Conservation (phyloP, 306 rosid species). For the Gillenia trifoliata region DNA sequence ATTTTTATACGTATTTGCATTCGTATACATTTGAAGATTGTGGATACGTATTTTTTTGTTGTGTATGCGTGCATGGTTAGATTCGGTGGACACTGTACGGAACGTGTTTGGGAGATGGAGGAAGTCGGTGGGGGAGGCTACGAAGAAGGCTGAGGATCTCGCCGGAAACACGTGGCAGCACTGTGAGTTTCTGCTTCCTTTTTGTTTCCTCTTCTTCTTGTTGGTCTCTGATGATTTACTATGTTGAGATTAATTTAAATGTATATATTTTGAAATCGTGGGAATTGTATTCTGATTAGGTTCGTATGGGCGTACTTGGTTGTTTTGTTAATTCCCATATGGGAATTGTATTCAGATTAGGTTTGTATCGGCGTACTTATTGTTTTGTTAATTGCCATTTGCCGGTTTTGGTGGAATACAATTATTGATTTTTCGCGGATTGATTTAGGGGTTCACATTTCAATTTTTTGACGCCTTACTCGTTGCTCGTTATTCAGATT, state of each 20-base stretch:
- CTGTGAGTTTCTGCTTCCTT: constrained; percentile 35
- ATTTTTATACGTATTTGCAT: neutral
- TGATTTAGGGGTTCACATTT: neutral
- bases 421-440: neutral
- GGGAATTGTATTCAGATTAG: too few relatives aligned
- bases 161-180: constrained; percentile 98
- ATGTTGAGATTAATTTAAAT: too few relatives aligned
- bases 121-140: constrained; percentile 63
- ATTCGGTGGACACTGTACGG: constrained; percentile 56
- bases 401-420: neutral
- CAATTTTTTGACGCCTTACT: neutral
- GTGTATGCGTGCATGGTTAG: constrained; percentile 31
- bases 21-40: neutral
- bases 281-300: neutral
- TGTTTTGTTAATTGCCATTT: too few relatives aligned
- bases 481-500: neutral
- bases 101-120: constrained; percentile 80
- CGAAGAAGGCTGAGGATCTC: constrained; percentile 77
- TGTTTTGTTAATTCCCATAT: too few relatives aligned
- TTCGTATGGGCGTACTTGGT: neutral
- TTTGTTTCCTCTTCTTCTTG: neutral
- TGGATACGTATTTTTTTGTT: neutral
- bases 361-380: too few relatives aligned
- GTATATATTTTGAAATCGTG: neutral
- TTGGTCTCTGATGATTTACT: neutral